Conservation (phyloP, 176 grass and related monocot genomes). For the Miscanthus lutarioriparius region DNA sequence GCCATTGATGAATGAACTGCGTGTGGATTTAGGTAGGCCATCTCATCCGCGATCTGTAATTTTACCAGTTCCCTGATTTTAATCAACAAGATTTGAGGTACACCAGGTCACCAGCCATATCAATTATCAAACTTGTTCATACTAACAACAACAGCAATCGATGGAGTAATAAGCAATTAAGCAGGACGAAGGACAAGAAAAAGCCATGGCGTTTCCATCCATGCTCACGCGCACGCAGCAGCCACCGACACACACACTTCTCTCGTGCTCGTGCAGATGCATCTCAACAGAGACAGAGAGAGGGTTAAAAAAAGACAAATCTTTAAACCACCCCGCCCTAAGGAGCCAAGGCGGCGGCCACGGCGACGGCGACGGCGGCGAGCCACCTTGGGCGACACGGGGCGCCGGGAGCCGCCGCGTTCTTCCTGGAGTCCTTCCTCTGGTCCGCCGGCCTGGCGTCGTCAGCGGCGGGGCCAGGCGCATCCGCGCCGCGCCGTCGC, state of each 20-base stretch:
- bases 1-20: too few species aligned
- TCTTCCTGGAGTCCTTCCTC: slow-evolving; percentile 50
- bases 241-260: neutral
- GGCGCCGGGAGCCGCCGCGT: slow-evolving; percentile 16
- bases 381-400: slow-evolving; percentile 25
- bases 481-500: slow-evolving; percentile 46
- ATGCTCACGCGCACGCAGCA: neutral
- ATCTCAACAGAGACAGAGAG: neutral
- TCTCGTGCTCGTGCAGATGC: slow-evolving; percentile 18
- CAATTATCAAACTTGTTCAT: too few species aligned
- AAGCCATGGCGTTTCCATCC: neutral
- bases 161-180: neutral
- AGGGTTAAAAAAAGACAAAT: neutral
- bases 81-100: neutral
- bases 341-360: slow-evolving; percentile 10
- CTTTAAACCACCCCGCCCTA: neutral
- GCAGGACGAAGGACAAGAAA: neutral
- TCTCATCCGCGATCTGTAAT: neutral
- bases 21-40: too few species aligned
- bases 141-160: neutral
- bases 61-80: neutral
- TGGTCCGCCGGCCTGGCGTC: slow-evolving; percentile 51
- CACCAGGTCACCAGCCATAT: neutral
- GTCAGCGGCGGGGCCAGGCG: slow-evolving; percentile 43
- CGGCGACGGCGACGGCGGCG: neutral